Conservation (phyloP, 345 rosid species). For the Ceriops tagal region DNA sequence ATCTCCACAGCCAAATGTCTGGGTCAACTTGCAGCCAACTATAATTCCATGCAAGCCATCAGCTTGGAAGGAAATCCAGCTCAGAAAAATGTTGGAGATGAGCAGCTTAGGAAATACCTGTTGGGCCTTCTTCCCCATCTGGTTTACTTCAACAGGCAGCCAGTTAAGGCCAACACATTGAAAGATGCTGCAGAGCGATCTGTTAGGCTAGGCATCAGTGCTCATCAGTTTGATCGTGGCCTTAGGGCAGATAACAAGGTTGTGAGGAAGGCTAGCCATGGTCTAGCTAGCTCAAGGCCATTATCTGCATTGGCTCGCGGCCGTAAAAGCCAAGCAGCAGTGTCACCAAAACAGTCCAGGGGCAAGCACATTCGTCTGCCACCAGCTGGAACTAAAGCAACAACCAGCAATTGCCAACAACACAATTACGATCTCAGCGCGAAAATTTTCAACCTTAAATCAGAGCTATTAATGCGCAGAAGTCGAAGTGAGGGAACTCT, state of each 20-base stretch:
- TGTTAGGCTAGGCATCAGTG: constrained; percentile 55
- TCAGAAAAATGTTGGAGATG: constrained; percentile 95
- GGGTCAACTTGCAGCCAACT: constrained; percentile 94
- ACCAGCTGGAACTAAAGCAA: constrained; percentile 49
- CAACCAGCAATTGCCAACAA: constrained; percentile 26
- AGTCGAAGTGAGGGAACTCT: constrained; percentile 69
- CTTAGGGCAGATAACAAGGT: constrained; percentile 60
- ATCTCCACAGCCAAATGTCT: constrained; percentile 79
- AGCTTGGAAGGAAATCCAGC: constrained; percentile 98
- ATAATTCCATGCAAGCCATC: constrained; percentile 87
- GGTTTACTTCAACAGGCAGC: constrained; percentile 75
- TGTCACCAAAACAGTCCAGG: constrained; percentile 45
- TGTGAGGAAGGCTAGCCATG: constrained; percentile 57
- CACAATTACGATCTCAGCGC: constrained; percentile 39
- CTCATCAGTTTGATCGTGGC: constrained; percentile 62
- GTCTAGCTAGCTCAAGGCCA: constrained; percentile 33
- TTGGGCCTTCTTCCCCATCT: constrained; percentile 81
- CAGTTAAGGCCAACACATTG: constrained; percentile 45
- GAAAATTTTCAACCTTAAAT: constrained; percentile 43
- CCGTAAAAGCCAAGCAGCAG: constrained; percentile 41
- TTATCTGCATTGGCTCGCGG: constrained; percentile 42
- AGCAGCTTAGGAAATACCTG: constrained; percentile 74
- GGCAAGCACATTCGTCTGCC: constrained; percentile 54
- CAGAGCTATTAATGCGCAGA: constrained; percentile 56
- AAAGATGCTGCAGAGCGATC: constrained; percentile 67